Evolutionary conservation across 1,284 basidiomycete genomes (phyloP), one percentile per base, ranked within the genome.

Genomic region (Apiotrichum sp.): DNA sequence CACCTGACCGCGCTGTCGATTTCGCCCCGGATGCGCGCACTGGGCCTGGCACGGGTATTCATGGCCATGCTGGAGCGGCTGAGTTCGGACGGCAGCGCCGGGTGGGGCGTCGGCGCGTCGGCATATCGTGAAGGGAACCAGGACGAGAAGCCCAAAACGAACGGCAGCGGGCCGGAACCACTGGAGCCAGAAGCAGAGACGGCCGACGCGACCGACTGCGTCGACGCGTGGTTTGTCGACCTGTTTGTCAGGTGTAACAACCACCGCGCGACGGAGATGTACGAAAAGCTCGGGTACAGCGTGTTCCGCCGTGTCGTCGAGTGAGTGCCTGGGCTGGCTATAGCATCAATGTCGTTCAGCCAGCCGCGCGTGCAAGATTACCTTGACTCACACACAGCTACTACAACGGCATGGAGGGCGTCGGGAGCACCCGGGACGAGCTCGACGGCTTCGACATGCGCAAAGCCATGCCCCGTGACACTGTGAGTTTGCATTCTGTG

Each of bases 231-330:
- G 65, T 77, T 77, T 55, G 68, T 76, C 45, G 76, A 77, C 55
- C 62, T 77, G 16, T 77, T 77, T 46, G 76, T 77, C 42, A 55
- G 76, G 47, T 75, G 74, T 59, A 76, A 74, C 58, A 77, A 77
- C 57, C 53, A 54, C 14, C 62, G 74, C 42, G 76, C 76, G 47
- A 70, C 71, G 16, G 67, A 72, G 44, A 74, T 77, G 74, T 77
- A 77, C 53, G 75, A 76, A 59, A 66, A 65, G 55, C 55, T 77
- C 58, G 76, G 76, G 38, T 77, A 77, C 55, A 73, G 70, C 57
- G 74, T 77, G 4, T 77, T 64, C 59, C 55, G 76, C 16, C 57
- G 76, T n/a, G 76, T 77, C 0, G 73, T 76, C 29, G 75, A 75
- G 73, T 76, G 61, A 71, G 74, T 72, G 38, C 33, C 4, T 36